Conservation (phyloP, 805 yeast species). For the Kluyveromyces starmeri region DNA sequence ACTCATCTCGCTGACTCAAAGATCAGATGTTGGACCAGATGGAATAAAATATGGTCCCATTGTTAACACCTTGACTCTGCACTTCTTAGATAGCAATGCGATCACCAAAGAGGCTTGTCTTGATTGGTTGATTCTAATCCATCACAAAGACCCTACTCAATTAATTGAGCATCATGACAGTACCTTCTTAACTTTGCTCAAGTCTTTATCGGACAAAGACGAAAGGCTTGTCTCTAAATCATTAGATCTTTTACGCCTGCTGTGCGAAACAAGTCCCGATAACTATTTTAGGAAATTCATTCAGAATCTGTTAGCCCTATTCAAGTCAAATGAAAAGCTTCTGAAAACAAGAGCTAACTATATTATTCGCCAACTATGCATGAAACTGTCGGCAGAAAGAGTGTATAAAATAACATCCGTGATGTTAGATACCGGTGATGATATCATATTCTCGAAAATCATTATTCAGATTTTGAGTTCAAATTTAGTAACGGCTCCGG, state of each 20-base stretch:
- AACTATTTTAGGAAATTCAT: slow-evolving; percentile 69
- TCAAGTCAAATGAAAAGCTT: slow-evolving; percentile 59
- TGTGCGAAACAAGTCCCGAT: slow-evolving; percentile 42
- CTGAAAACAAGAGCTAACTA: slow-evolving; percentile 71
- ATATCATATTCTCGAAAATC: slow-evolving; percentile 62
- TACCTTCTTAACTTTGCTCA: slow-evolving; percentile 68
- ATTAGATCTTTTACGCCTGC: slow-evolving; percentile 19
- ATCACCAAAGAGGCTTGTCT: slow-evolving; percentile 74
- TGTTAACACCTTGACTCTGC: slow-evolving; percentile 62
- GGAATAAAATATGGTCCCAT: slow-evolving; percentile 40
- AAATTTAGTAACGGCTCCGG: slow-evolving; percentile 79
- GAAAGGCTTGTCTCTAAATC: slow-evolving; percentile 25
- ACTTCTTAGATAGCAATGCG: slow-evolving; percentile 67
- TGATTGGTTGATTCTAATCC: slow-evolving; percentile 84
- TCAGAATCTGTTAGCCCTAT: slow-evolving; percentile 56
- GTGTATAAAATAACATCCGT: slow-evolving; percentile 74
- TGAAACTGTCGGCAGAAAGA: slow-evolving; percentile 70
- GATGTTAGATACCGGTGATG: slow-evolving; percentile 52
- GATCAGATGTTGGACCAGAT: slow-evolving; percentile 19
- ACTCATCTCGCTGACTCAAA: slow-evolving; percentile 39
- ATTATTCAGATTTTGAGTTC: slow-evolving; percentile 84
- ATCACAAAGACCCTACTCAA: slow-evolving; percentile 54
- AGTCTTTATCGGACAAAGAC: slow-evolving; percentile 53
- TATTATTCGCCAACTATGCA: slow-evolving; percentile 75
- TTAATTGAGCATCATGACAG: slow-evolving; percentile 48